Percentiles rank a stretch among this genome's conserved stretches.
Conservation (phyloP, 768 basidiomycete species). For the Suillus lakei region DNA sequence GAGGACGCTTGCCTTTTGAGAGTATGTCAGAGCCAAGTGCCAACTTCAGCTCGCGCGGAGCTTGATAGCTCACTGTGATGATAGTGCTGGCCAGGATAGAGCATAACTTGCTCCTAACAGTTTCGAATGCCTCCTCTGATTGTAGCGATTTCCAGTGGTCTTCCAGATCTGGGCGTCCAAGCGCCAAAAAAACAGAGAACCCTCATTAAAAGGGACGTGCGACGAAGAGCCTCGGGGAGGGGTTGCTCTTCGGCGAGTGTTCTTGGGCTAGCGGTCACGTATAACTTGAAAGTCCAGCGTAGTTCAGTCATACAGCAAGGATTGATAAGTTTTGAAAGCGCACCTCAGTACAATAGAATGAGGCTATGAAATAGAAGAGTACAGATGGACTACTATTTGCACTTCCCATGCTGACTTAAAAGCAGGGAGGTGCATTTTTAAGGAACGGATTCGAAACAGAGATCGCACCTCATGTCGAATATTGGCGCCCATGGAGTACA, state of each 20-base stretch:
- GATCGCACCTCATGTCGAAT: no score
- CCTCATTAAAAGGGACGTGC: neutral
- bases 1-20: neutral
- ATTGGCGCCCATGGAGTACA: no score
- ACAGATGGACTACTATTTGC: no score
- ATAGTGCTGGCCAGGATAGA: neutral
- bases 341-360: neutral
- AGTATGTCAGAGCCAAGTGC: neutral
- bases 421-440: no score
- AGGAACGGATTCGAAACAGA: no score
- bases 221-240: neutral
- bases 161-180: neutral
- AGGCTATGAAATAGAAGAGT: no score
- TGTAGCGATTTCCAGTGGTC: neutral
- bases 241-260: neutral
- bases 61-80: neutral
- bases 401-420: no score
- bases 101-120: neutral
- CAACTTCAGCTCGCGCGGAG: neutral
- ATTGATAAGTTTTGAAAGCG: neutral
- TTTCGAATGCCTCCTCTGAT: neutral
- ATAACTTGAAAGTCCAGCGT: neutral
- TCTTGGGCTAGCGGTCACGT: neutral
- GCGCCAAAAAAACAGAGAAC: neutral
- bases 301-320: neutral